Base-by-base conservation (phyloP, 192 early-diverging fungal species). In the Phycomyces blakesleeanus region DNA sequence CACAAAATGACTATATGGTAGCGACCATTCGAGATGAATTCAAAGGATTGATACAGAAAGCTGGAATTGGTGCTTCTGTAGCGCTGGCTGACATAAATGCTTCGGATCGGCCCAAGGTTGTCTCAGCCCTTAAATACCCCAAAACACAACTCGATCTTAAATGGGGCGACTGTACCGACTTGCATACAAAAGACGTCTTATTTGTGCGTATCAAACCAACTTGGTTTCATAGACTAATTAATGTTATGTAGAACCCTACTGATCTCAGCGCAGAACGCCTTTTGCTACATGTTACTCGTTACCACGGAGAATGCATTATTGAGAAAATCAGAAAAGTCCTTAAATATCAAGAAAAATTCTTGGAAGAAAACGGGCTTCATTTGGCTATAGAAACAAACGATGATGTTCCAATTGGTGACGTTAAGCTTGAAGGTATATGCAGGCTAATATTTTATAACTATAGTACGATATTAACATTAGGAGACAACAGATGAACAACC, bases 321-420 rank as follows among this genome's bases (percentile, higher is more conserved):
- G 68, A 69, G 22, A 78, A 73, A 27, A 76, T 82, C 49, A 63
- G 73, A 26, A 51, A 75, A 44, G 65, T 73, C 0, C 75, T 82
- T 42, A 49, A 58, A 37, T 64, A 59, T n/a, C 72, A 81, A 47
- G 60, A 71, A 16, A 63, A 71, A 4, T 70, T 64, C 26, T 49
- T 66, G 12, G 66, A 71, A 39, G 63, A 69, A 11, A 72, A 76
- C 47, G 47, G 61, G 18, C 53, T 75, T 51, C 42, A 66, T 24
- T 49, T 59, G 50, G 62, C 71, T 14, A 67, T 66, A n/a, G 37
- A 57, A 1, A 53, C 51, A 10, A n/a, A n/a, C n/a, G n/a, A n/a
- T n/a, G n/a, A n/a, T n/a, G n/a, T n/a, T n/a, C n/a, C n/a, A n/a
- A n/a, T n/a, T n/a, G 63, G 61, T 42, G 68, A 64, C 51, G 61